Conservation (phyloP, 2,329 filamentous ascomycete genomes). For the Furcasterigmium sp. region DNA sequence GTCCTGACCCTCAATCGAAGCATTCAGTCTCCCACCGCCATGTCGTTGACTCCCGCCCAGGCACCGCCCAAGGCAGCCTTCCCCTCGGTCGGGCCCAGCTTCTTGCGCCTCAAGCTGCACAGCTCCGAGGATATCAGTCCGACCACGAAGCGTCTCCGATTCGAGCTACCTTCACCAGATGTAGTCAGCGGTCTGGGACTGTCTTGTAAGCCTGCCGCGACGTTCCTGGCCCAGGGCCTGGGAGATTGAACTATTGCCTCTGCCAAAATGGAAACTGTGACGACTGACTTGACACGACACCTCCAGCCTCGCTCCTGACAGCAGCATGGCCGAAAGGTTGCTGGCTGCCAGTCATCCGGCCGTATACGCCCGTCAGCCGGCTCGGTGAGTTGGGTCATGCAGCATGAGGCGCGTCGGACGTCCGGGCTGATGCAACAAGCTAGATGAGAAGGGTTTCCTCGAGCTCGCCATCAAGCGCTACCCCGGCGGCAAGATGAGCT, state of each 20-base stretch:
- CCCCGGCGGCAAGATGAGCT: conserved; percentile 58
- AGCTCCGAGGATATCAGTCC: conserved; percentile 2
- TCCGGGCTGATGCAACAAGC: not conserved
- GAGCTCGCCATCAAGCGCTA: conserved; percentile 66
- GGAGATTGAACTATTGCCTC: too few species aligned
- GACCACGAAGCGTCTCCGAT: conserved; percentile 2
- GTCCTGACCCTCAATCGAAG: not conserved
- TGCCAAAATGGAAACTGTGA: too few species aligned
- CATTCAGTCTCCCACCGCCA: not conserved
- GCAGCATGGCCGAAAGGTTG: conserved; percentile 2
- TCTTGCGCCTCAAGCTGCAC: conserved; percentile 1
- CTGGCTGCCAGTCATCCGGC: conserved; percentile 1
- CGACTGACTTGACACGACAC: not conserved
- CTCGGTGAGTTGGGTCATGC: not conserved
- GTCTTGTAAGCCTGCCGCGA: not conserved
- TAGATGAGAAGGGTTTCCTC: conserved; percentile 52
- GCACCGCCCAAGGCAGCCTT: not conserved
- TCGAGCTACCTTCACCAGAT: not conserved
- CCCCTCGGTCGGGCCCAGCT: conserved; percentile 4
- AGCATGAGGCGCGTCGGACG: not conserved
- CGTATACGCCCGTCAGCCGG: conserved; percentile 2
- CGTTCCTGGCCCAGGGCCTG: too few species aligned
- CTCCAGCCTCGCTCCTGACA: not conserved
- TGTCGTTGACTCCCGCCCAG: not conserved
- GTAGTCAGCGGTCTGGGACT: conserved; percentile 2